Evolutionary conservation across 768 basidiomycete species (phyloP).

Genomic region (Kockovaella imperatae): DNA sequence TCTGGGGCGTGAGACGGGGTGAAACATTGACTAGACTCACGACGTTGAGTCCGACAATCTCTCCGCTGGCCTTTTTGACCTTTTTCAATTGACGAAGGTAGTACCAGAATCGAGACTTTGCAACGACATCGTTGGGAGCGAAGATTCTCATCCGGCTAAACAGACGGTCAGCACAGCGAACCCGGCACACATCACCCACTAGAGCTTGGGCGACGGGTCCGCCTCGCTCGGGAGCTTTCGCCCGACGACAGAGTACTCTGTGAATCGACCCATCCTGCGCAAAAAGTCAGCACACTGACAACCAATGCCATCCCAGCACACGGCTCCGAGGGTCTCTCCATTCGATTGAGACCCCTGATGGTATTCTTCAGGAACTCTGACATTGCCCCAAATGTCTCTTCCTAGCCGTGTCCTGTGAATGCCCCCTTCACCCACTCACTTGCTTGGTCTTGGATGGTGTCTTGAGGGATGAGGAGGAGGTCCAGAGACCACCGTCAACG

Average conservation of each 20-base stretch:
- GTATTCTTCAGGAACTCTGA: constrained; percentile 34
- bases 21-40: constrained; percentile 61
- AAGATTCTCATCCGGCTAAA: constrained; percentile 89
- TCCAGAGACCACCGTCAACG: neutral
- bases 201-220: constrained; percentile 94
- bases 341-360: constrained; percentile 6
- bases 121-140: constrained; percentile 95
- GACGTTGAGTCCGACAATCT: constrained; percentile 96
- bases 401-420: constrained; percentile 20
- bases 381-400: constrained; percentile 40
- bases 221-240: constrained; percentile 91
- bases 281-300: constrained; percentile 7
- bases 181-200: constrained; percentile 39
- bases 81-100: constrained; percentile 97
- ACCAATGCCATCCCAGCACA: neutral
- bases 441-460: neutral
- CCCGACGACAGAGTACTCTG: constrained; percentile 93
- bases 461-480: constrained; percentile 7
- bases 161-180: constrained; percentile 1
- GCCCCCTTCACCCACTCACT: neutral
- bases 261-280: constrained; percentile 50
- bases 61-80: constrained; percentile 98
- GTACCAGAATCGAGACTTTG: constrained; percentile 99
- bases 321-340: constrained; percentile 20
- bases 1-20: constrained; percentile 54